Percentiles rank a stretch among this genome's conserved stretches.
These are phyloP conservation scores for Coemansia sp. DNA, from an alignment of 192 early-diverging fungal species.

Conservation along the genomic window DNA sequence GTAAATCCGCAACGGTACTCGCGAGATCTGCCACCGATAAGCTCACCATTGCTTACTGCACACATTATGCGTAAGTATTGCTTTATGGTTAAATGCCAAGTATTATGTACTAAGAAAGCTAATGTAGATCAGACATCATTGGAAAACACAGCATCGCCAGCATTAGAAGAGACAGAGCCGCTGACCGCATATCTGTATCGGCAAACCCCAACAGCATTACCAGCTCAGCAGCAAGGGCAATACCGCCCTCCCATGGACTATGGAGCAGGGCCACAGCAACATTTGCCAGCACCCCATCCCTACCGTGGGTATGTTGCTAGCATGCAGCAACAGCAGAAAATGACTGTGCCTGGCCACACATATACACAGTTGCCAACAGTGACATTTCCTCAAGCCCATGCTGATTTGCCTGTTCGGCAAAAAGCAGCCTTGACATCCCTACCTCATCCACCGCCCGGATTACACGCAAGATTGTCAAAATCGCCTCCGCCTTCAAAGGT, in stretches of 20 bases:
- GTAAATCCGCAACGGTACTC: conserved; percentile 29
- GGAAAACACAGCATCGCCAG: conserved; percentile 29
- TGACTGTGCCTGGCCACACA: background rate
- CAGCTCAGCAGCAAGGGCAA: conserved; percentile 8
- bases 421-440: background rate
- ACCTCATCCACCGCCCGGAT: background rate
- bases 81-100: background rate
- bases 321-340: conserved; percentile 3
- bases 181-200: conserved; percentile 38
- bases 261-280: background rate
- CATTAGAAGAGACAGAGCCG: conserved; percentile 31
- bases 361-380: conserved; percentile 9
- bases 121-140: conserved; percentile 25
- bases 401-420: background rate
- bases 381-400: conserved; percentile 20
- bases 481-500: background rate
- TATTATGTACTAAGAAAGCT: background rate
- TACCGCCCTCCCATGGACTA: background rate
- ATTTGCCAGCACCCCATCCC: background rate
- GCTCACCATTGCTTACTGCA: conserved; percentile 25
- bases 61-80: conserved; percentile 32
- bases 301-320: background rate
- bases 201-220: conserved; percentile 14
- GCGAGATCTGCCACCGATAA: conserved; percentile 43
- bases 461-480: conserved; percentile 2